Conservation (phyloP, 805 yeast genomes). For the Candida golubevii region DNA sequence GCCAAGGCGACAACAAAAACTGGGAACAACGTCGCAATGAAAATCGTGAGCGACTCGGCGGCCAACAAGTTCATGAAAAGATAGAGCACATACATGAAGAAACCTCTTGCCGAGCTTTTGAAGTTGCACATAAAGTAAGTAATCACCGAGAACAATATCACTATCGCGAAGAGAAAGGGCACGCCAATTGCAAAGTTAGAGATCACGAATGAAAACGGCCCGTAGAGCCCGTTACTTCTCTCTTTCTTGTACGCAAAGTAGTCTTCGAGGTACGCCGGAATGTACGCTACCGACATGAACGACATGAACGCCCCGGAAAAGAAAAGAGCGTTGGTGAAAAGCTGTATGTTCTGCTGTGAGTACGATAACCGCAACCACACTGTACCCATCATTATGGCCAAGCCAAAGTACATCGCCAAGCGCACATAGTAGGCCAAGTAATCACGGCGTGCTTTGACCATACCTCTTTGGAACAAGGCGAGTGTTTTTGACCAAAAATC, state of each 20-base stretch:
- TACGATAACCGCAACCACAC: slow-evolving; percentile 29
- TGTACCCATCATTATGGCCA: slow-evolving; percentile 41
- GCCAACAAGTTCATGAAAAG: slow-evolving; percentile 36
- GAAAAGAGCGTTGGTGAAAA: slow-evolving; percentile 31
- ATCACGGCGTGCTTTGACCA: slow-evolving; percentile 33
- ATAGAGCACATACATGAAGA: slow-evolving; percentile 34
- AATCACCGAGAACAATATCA: slow-evolving; percentile 28
- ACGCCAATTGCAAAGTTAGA: slow-evolving; percentile 34
- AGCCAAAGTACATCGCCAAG: slow-evolving; percentile 34
- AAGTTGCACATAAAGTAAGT: slow-evolving; percentile 35
- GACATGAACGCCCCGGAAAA: slow-evolving; percentile 44
- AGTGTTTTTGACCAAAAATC: slow-evolving; percentile 8
- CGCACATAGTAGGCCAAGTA: slow-evolving; percentile 35
- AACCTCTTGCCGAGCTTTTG: slow-evolving; percentile 24
- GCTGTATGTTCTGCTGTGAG: slow-evolving; percentile 23
- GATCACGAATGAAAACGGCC: slow-evolving; percentile 31
- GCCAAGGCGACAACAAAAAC: slow-evolving; percentile 37
- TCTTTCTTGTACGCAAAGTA: slow-evolving; percentile 27
- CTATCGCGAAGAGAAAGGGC: slow-evolving; percentile 32
- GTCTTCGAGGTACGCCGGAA: slow-evolving; percentile 38
- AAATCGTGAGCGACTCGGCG: slow-evolving; percentile 38
- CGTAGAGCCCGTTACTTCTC: slow-evolving; percentile 34
- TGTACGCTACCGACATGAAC: slow-evolving; percentile 41
- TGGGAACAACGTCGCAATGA: slow-evolving; percentile 31
- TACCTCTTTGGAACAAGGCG: slow-evolving; percentile 22